Conservation (phyloP, 2,329 filamentous ascomycete genomes). For the Ceratocystiopsis sp. region DNA sequence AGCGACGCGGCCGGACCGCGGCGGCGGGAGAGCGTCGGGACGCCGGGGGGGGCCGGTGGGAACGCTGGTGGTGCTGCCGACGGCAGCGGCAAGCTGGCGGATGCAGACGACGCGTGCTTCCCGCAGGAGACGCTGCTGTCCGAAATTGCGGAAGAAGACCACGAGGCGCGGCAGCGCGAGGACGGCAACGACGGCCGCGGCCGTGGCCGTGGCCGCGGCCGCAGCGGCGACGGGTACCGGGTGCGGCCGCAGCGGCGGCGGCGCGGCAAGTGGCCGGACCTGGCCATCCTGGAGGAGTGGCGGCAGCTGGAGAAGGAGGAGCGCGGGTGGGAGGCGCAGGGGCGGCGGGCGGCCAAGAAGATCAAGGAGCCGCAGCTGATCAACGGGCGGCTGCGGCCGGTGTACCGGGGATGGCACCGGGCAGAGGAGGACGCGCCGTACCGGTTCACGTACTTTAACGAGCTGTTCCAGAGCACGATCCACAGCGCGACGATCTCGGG, state of each 20-base stretch:
- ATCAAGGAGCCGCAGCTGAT: slow-evolving; percentile 89
- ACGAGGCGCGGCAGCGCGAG: background rate
- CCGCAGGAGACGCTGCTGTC: slow-evolving; percentile 56
- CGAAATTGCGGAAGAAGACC: slow-evolving; percentile 59
- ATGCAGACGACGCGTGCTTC: slow-evolving; percentile 84
- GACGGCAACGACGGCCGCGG: background rate
- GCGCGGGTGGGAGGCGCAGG: slow-evolving; percentile 53
- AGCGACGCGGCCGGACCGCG: background rate
- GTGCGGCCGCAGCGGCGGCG: slow-evolving; percentile 27
- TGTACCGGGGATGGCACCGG: slow-evolving; percentile 66
- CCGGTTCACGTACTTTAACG: slow-evolving; percentile 97
- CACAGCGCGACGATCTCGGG: slow-evolving; percentile 93
- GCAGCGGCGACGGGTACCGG: slow-evolving; percentile 4
- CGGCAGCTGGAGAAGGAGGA: slow-evolving; percentile 78
- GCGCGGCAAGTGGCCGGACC: slow-evolving; percentile 68
- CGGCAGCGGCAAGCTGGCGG: slow-evolving; percentile 16
- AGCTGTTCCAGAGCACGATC: slow-evolving; percentile 88
- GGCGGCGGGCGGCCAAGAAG: slow-evolving; percentile 61
- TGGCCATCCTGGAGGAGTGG: slow-evolving; percentile 76
- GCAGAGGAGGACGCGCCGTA: slow-evolving; percentile 83
- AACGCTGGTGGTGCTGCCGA: too few species aligned
- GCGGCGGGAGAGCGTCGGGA: too few species aligned
- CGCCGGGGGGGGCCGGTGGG: too few species aligned
- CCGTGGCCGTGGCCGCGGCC: slow-evolving; percentile 9
- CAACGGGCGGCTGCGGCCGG: slow-evolving; percentile 70